Conservation (phyloP, 2,329 filamentous ascomycete species). For the Eutypella sp. region DNA sequence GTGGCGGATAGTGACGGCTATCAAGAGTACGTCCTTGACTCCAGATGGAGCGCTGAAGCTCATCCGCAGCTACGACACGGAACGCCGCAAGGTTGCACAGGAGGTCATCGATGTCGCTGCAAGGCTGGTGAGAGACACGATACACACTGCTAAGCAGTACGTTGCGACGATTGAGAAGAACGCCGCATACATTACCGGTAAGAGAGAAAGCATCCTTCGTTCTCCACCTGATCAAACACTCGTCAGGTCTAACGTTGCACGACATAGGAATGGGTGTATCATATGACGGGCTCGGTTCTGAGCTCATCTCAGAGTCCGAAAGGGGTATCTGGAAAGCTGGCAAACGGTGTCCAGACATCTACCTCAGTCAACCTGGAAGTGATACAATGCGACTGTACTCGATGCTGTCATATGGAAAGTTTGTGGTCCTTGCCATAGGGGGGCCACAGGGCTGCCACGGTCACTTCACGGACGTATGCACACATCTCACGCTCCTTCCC, state of each 20-base stretch:
- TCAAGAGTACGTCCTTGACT: slow-evolving; percentile 19
- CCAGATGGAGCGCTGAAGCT: slow-evolving; percentile 20
- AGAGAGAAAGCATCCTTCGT: slow-evolving; percentile 3
- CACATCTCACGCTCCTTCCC: slow-evolving; percentile 8
- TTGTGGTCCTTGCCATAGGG: slow-evolving; percentile 20
- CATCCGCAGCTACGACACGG: slow-evolving; percentile 39
- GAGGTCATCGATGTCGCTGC: slow-evolving; percentile 43
- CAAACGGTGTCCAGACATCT: slow-evolving; percentile 32
- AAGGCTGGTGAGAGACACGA: slow-evolving; percentile 39
- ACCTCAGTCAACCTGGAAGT: slow-evolving; percentile 12
- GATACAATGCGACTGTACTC: slow-evolving; percentile 27
- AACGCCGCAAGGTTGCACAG: slow-evolving; percentile 38
- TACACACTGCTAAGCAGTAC: slow-evolving; percentile 38
- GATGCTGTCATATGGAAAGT: slow-evolving; percentile 27
- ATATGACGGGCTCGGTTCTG: slow-evolving; percentile 31
- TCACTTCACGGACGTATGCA: slow-evolving; percentile 5
- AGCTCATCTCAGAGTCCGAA: slow-evolving; percentile 28
- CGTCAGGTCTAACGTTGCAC: background rate
- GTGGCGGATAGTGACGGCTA: slow-evolving; percentile 42
- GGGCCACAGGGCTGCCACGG: slow-evolving; percentile 1
- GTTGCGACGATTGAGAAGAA: slow-evolving; percentile 43
- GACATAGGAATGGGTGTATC: slow-evolving; percentile 36
- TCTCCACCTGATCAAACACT: too few relatives aligned
- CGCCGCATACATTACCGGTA: slow-evolving; percentile 43
- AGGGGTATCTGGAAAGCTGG: slow-evolving; percentile 34